Base-by-base conservation (phyloP, 1,284 basidiomycete species). In the Phellinidium pouzarii region DNA sequence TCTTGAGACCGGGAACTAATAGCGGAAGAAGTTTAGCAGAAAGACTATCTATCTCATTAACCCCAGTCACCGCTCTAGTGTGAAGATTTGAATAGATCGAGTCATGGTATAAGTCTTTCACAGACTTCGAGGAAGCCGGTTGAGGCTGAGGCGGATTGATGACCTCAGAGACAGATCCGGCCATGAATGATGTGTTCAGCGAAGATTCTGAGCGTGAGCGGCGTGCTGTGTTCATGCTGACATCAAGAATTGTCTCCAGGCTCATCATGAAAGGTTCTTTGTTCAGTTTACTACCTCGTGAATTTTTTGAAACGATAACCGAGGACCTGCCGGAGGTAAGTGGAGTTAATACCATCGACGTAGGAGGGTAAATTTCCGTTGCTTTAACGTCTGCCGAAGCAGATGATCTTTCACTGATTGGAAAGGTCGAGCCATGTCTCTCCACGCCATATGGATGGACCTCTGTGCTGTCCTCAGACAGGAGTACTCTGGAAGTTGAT, bases 1-100 rank as follows among this genome's bases (percentile, higher is more conserved):
- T 68, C 50, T 69, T 81, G 23, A 85, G 67, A 3, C 82, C 82
- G n/a, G 82, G 82, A 34, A 84, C 73, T 27, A 85, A 34, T 14
- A 8, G 6, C 9, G 7, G 31, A 34, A 11, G 31, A 14, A 34
- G 31, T 11, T 14, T 34, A 14, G 31, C 7, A 11, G 31, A 34
- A 3, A 14, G 7, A 63, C 19, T 73, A 17, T 36, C 20, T 17
- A 4, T 36, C n/a, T 14, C 44, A 17, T 17, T 25, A n/a, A 17
- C 25, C 22, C 40, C n/a, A n/a, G n/a, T n/a, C n/a, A n/a, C n/a
- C n/a, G n/a, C n/a, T n/a, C n/a, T n/a, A n/a, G n/a, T n/a, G n/a
- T n/a, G n/a, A n/a, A n/a, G n/a, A n/a, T n/a, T n/a, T n/a, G n/a
- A n/a, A n/a, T n/a, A n/a, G n/a, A n/a, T n/a, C n/a, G n/a, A n/a